Evolutionary conservation across 2,329 filamentous ascomycete genomes (phyloP).

Genomic region (Zymoseptoria pseudotritici): DNA sequence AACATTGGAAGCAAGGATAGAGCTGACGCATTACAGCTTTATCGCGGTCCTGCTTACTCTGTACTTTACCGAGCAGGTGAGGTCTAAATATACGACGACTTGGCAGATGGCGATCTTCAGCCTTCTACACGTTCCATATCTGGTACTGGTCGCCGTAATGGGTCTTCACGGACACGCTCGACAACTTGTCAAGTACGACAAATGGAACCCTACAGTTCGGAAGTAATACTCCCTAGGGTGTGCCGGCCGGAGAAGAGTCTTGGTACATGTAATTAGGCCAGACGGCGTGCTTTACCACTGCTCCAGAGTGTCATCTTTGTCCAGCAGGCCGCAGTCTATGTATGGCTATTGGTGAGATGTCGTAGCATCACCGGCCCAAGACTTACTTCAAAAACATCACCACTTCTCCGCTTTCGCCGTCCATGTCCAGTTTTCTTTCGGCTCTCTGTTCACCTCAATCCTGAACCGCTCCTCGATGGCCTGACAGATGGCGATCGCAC

Average conservation of each 20-base stretch:
- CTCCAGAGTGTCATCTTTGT: no score
- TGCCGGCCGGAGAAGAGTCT: no score
- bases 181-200: conserved; percentile 39
- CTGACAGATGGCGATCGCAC: conserved; percentile 12
- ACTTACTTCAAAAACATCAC: neutral
- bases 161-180: conserved; percentile 42
- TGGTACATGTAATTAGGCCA: no score
- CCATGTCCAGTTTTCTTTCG: conserved; percentile 15
- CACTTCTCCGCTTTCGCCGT: conserved; percentile 12
- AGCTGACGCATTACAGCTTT: conserved; percentile 18
- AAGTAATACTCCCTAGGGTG: no score
- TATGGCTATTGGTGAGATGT: no score
- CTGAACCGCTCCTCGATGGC: conserved; percentile 13
- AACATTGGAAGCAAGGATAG: neutral
- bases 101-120: conserved; percentile 39
- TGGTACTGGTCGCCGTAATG: conserved; percentile 39
- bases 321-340: no score
- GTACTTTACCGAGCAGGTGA: conserved; percentile 40
- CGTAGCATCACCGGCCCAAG: no score
- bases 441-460: conserved; percentile 7
- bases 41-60: conserved; percentile 39
- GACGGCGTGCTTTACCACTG: no score
- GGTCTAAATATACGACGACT: conserved; percentile 39
- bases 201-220: conserved; percentile 43
- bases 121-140: conserved; percentile 37